Conservation (phyloP, 345 rosid genomes). For the Orychophragmus violaceus region DNA sequence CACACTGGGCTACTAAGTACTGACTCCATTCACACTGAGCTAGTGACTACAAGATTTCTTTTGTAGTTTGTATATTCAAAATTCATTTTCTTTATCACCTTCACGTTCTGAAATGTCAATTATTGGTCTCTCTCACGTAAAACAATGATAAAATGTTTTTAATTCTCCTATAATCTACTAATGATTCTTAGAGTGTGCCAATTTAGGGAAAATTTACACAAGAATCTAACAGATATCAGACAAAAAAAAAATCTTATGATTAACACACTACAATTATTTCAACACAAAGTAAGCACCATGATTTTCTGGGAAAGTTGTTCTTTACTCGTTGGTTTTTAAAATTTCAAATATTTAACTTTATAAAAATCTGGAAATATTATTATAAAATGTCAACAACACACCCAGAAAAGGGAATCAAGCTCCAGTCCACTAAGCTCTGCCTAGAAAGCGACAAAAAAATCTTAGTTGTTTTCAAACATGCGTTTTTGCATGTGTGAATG, state of each 20-base stretch:
- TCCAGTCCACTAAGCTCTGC: conserved; percentile 30
- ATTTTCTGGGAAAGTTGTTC: conserved; percentile 20
- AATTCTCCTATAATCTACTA: background rate
- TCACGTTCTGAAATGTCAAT: too few species aligned
- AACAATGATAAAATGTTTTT: background rate
- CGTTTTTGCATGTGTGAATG: conserved; percentile 26
- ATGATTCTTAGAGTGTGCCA: background rate
- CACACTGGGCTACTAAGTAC: too few species aligned
- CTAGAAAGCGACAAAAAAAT: conserved; percentile 27
- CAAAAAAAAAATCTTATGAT: conserved; percentile 5
- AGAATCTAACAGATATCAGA: conserved; percentile 13
- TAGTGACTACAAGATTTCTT: too few species aligned
- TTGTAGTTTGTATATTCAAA: background rate
- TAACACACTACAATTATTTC: conserved; percentile 18
- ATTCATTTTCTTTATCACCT: too few species aligned
- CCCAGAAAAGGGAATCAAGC: conserved; percentile 27
- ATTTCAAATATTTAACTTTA: conserved; percentile 2
- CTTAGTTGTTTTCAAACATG: conserved; percentile 19
- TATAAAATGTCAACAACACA: background rate
- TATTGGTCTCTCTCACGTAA: background rate
- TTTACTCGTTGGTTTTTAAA: conserved; percentile 13
- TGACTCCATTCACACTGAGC: too few species aligned
- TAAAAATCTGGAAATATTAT: background rate
- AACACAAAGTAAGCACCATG: conserved; percentile 17
- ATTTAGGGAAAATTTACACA: background rate